A percentile compares a stretch with the other conserved stretches of the same genome.
Conservation (phyloP, 1,284 basidiomycete genomes). For the Ceratobasidium sp. region DNA sequence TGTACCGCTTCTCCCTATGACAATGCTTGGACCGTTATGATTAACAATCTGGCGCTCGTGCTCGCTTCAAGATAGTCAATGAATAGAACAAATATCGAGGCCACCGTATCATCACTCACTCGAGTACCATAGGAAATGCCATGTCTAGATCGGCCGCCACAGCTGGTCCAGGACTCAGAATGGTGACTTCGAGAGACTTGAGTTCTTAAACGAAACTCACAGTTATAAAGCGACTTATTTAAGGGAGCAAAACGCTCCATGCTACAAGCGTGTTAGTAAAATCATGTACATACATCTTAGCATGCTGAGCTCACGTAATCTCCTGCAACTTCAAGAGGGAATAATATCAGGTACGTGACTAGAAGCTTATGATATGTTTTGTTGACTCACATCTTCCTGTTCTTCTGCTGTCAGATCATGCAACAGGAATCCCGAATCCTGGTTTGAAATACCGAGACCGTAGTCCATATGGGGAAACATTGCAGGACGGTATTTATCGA, state of each 20-base stretch:
- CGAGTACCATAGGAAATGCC: slow-evolving; percentile 25
- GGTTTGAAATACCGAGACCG: slow-evolving; percentile 17
- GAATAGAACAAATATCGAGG: not conserved
- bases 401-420: slow-evolving; percentile 12
- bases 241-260: slow-evolving; percentile 26
- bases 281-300: not conserved
- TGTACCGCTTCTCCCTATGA: slow-evolving; percentile 22
- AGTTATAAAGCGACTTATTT: slow-evolving; percentile 34
- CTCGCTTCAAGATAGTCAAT: slow-evolving; percentile 3
- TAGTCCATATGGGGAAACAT: slow-evolving; percentile 28
- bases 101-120: not conserved
- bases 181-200: not conserved
- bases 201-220: not conserved
- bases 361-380: no score
- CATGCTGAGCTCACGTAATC: slow-evolving; percentile 1
- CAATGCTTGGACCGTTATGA: slow-evolving; percentile 23
- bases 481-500: slow-evolving; percentile 6
- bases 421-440: slow-evolving; percentile 10
- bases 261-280: not conserved
- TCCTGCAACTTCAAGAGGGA: slow-evolving; percentile 20
- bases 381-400: slow-evolving; percentile 10
- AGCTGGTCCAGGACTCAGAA: not conserved
- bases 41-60: slow-evolving; percentile 30
- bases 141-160: slow-evolving; percentile 25
- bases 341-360: no score